These are phyloP conservation scores for Colletotrichum siamense DNA, from an alignment of 2,329 filamentous ascomycete species.

Conservation along the genomic window DNA sequence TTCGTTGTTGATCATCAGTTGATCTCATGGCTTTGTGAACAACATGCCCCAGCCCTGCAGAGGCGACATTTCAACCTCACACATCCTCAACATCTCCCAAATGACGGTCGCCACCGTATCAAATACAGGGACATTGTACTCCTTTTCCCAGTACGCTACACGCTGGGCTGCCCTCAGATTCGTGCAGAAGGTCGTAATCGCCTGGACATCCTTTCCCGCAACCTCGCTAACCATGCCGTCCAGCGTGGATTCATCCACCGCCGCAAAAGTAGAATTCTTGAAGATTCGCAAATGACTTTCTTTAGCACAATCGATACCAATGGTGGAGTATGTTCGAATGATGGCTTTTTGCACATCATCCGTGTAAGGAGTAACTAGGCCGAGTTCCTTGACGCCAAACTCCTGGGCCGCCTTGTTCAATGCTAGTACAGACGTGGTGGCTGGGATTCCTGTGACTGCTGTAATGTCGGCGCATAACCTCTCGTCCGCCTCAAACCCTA, in stretches of 20 bases:
- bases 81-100: conserved; percentile 42
- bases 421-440: conserved; percentile 45
- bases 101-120: conserved; percentile 48
- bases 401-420: conserved; percentile 39
- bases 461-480: conserved; percentile 41
- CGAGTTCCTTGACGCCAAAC: conserved; percentile 28
- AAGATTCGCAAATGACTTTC: conserved; percentile 38
- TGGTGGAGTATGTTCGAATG: conserved; percentile 34
- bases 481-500: conserved; percentile 45
- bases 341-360: conserved; percentile 44
- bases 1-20: not conserved
- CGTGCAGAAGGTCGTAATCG: conserved; percentile 47
- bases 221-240: conserved; percentile 29
- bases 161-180: conserved; percentile 45
- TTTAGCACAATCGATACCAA: conserved; percentile 36
- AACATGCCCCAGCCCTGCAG: conserved; percentile 41
- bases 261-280: conserved; percentile 43
- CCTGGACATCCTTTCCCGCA: conserved; percentile 30
- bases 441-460: conserved; percentile 39
- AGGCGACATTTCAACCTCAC: conserved; percentile 31
- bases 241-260: conserved; percentile 30
- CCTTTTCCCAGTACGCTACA: conserved; percentile 40
- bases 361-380: conserved; percentile 47
- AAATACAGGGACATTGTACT: conserved; percentile 38
- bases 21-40: conserved; percentile 22